Base-by-base conservation (phyloP, 2,329 filamentous ascomycete genomes). In the Diaporthe sp. region DNA sequence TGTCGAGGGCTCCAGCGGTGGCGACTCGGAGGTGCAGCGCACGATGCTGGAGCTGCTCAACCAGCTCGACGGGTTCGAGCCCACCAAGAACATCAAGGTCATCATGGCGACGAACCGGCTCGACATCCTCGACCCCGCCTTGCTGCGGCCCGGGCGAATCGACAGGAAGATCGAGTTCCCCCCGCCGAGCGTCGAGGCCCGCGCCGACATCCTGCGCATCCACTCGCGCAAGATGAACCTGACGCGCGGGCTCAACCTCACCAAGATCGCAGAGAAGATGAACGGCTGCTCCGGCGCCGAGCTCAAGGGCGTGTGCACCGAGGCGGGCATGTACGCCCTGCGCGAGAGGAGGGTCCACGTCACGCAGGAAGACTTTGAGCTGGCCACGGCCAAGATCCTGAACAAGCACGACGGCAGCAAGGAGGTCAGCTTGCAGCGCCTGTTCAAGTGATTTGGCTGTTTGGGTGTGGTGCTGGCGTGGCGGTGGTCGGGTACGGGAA, bases 181-280 rank as follows among this genome's bases (percentile, higher is more conserved):
- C 15, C 97, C 97, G 74, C 97, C 97, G 82, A 98, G 95, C 75
- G 94, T 98, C 79, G 97, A 99, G 87, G 96, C 97, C 73, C 92
- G 97, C 86, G 97, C 97, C 80, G 97, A 99, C 85, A 99, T 99
- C 87, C 89, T 99, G 79, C 94, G 97, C 79, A 99, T 99, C 81
- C 97, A 99, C 88, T 97, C 94, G 80, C 92, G 97, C 81, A 98
- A 96, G 86, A 99, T 99, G 97, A 99, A 99, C 87, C 86, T 99
- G 81, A 99, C 97, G 19, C 92, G 97, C 82, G 97, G 97, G 71
- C 98, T 99, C 88, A 98, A 99, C 86, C 88, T 99, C 79, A 98
- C 91, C 81, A 99, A 99, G 92, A 98, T 98, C 81, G 97, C 97
- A 42, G 97, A 99, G 89, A 98, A 98, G 91, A 99, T 99, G 97